Evolutionary conservation across 75 land plant species (phyloP), one percentile per base, ranked within the genome.

Genomic region (Pinus albicaulis): DNA sequence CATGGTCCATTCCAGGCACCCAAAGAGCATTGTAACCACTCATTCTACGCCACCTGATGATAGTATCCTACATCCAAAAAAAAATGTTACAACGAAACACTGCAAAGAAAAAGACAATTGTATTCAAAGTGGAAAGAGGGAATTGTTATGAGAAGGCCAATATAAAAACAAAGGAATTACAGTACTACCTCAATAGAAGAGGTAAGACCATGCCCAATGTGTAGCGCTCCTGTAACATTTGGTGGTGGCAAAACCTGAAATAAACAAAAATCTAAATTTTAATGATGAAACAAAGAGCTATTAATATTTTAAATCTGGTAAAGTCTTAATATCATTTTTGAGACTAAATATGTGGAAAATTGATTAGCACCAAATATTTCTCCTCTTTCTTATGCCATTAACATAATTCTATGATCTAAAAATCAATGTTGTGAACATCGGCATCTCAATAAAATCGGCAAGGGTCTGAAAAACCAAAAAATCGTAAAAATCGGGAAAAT

Each of bases 1-100:
- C 99, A 84, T 96, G 99, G 80, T 96, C 99, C 87, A 86, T 84
- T 17, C 99, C 99, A 57, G 99, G 99, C 23, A 96, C 91, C 99
- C 99, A 96, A 57, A 96, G 77, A n/a, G 92, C 72, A 81, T 93
- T 93, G 77, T 87, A 92, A 20, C 99, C 99, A 48, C 89, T 89
- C 99, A 96, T 96, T 73, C 94, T 86, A 28, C 85, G 85, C 92
- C 92, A 96, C 28, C 99, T 82, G 25, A 91, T 83, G 58, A 96
- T 80, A 10, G 80, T 77, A 79, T 96, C 99, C 99, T 96, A 81
- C 36, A 80, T 66, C 31, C 31, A 31, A 13, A 56, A 59, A 15
- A 64, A 64, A 19, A 59, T 57, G 16, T 34, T 75, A 52, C 63
- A 7, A 60, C 20, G 63, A 24, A 44, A 48, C 3, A 75, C 5